These are phyloP conservation scores for Neurospora pannonica DNA, from an alignment of 495 filamentous ascomycete genomes.

Conservation along the genomic window DNA sequence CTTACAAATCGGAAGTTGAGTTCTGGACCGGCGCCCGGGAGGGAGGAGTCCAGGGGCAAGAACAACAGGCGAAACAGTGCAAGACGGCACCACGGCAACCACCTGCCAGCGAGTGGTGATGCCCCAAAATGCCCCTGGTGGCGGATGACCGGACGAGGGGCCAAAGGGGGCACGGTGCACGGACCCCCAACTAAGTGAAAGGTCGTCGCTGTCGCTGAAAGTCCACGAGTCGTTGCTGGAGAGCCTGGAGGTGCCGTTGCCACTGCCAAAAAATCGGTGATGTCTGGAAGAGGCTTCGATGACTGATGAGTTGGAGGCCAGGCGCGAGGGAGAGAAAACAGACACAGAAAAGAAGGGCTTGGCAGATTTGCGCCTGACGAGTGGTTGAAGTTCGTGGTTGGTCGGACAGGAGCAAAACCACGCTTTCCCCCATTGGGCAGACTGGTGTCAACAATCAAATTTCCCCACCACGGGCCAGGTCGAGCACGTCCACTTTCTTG, in stretches of 20 bases:
- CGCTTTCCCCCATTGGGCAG: slow-evolving; percentile 23
- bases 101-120: not conserved
- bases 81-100: not conserved
- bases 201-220: not conserved
- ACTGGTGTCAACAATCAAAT: slow-evolving; percentile 30
- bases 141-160: not conserved
- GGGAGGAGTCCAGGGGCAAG: not conserved
- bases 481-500: not conserved
- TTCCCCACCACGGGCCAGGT: slow-evolving; percentile 18
- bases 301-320: slow-evolving; percentile 1
- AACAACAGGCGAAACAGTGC: not conserved
- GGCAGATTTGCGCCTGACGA: not conserved
- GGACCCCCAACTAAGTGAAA: not conserved
- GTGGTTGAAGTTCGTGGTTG: slow-evolving; percentile 2
- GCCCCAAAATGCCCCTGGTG: not conserved
- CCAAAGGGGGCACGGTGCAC: not conserved
- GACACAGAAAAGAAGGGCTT: not conserved
- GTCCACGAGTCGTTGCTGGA: not conserved
- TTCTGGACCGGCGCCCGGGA: not conserved
- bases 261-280: not conserved
- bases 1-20: not conserved
- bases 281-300: not conserved
- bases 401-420: slow-evolving; percentile 13
- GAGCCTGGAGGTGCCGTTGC: not conserved
- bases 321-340: not conserved